phyloP scores from a whole-genome alignment of 441 rosid genomes.

The Macaranga tanarius region DNA sequence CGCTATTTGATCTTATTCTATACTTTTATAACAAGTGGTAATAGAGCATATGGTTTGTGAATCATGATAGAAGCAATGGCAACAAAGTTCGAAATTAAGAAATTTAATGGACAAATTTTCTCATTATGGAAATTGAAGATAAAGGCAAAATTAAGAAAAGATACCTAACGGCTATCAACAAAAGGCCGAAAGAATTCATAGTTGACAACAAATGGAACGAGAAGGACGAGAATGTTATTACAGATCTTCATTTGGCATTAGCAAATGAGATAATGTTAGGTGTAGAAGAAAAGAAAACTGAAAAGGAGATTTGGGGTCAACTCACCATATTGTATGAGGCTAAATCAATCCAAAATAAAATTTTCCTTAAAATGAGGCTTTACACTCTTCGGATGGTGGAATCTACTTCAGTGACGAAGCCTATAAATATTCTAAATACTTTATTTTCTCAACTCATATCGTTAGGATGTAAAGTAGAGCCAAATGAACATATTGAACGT shows the following conservation, averaged over 20 bases:
- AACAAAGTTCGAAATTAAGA: no score
- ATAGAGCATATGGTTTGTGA: no score
- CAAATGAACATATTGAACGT: background rate
- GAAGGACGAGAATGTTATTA: background rate
- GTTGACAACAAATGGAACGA: background rate
- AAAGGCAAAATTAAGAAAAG: background rate
- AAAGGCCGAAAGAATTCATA: background rate
- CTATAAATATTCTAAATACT: background rate
- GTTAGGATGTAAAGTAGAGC: background rate
- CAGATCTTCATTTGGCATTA: background rate
- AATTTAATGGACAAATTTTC: background rate
- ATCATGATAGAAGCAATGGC: no score
- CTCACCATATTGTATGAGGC: background rate
- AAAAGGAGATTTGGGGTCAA: background rate
- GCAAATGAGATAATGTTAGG: background rate
- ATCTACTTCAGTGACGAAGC: background rate
- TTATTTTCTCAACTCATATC: conserved; percentile 4
- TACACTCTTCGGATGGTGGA: no score
- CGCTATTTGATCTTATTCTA: no score
- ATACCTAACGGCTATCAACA: background rate
- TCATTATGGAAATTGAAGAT: background rate
- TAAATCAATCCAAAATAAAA: no score
- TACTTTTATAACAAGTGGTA: no score
- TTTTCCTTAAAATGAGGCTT: no score
- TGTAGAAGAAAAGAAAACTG: no score